Evolutionary conservation across 768 basidiomycete genomes (phyloP), one percentile per base, ranked within the genome.

Genomic region (Leccinum obscurum): DNA sequence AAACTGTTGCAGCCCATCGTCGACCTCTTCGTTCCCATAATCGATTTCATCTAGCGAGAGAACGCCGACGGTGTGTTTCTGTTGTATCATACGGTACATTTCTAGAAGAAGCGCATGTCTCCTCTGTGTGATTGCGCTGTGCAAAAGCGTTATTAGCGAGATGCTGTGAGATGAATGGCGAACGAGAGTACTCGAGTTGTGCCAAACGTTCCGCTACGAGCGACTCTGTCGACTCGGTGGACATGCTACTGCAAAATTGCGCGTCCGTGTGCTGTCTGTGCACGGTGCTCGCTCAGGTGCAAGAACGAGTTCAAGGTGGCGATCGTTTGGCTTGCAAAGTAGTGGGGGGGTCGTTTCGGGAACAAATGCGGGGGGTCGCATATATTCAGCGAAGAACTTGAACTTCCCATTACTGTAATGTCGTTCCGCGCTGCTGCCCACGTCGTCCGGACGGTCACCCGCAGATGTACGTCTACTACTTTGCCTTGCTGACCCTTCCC

Each of bases 71-170:
- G 76, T 76, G 55, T 82, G 77, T 66, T 83, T 82, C 58, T 78
- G 78, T 58, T 78, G 80, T 53, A 90, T 80, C 78, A 92, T 82
- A 55, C 76, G 74, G 75, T 83, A 88, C 84, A 92, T 85, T 71
- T 91, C 83, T 48, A 80, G 80, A 70, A 92, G 80, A 53, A 91
- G 80, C 56, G 77, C 85, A 85, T 89, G 87, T 72, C 90, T 79
- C 64, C 84, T 85, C 52, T 80, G 74, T 49, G 84, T 74, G 62
- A 92, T 86, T 64, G 77, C 79, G 70, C 90, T 92, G 62, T 20
- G 61, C 55, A 39, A 24, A 39, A 24, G 26, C 9, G 37, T 63
- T 3, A 24, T 63, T 3, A 46, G 53, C 20, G 8, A 26, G 24
- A 20, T 13, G 10, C 34, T 49, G 9, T 13, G 41, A 52, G 54